Evolutionary conservation across 768 basidiomycete species (phyloP).

Genomic region (Phlebiopsis gigantea): DNA sequence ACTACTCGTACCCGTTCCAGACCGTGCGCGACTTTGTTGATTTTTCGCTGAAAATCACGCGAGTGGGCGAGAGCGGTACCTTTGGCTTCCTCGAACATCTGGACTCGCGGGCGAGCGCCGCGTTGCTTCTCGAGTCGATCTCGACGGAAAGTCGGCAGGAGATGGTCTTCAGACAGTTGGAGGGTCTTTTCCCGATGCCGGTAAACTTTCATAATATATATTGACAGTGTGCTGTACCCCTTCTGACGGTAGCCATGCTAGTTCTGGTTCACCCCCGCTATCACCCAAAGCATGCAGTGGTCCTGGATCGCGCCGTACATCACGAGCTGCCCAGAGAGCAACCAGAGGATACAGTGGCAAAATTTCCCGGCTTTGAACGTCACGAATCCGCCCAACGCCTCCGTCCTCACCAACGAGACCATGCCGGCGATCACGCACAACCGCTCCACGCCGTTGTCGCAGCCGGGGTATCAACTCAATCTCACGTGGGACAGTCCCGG

Average conservation of each 20-base stretch:
- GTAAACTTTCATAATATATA: conserved; percentile 14
- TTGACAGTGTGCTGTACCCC: background rate
- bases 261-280: conserved; percentile 47
- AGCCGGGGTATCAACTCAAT: conserved; percentile 33
- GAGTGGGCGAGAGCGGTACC: conserved; percentile 53
- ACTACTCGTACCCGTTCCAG: conserved; percentile 49
- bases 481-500: conserved; percentile 52
- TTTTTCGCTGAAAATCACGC: conserved; percentile 43
- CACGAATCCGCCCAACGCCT: conserved; percentile 27
- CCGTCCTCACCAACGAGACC: conserved; percentile 13
- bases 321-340: conserved; percentile 44
- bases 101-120: conserved; percentile 47
- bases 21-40: conserved; percentile 56
- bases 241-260: conserved; percentile 6
- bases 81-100: conserved; percentile 65
- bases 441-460: conserved; percentile 40
- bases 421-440: conserved; percentile 49
- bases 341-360: conserved; percentile 45
- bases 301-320: conserved; percentile 52
- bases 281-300: conserved; percentile 62
- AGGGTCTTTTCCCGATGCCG: conserved; percentile 58
- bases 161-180: conserved; percentile 59
- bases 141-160: conserved; percentile 61
- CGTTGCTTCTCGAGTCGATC: conserved; percentile 51
- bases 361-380: conserved; percentile 54